phyloP scores from a whole-genome alignment of 202 grass and related monocot genomes.

The Dendrocalamus latiflorus region DNA sequence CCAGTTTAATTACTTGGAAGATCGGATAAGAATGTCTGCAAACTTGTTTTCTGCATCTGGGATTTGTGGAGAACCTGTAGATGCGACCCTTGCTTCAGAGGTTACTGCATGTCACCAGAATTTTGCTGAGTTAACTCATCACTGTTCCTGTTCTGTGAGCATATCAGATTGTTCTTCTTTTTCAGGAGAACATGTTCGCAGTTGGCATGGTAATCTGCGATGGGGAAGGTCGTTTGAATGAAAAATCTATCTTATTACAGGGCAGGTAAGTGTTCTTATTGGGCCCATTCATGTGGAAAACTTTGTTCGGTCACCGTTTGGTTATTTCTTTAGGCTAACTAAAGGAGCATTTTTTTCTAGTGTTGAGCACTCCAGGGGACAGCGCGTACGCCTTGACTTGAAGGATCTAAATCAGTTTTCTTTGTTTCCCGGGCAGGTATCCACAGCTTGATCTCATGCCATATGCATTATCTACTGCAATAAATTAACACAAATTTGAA shows the following conservation, averaged over 20 bases:
- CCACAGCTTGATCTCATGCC: background rate
- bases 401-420: no score
- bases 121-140: conserved; percentile 8
- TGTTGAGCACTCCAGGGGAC: conserved; percentile 68
- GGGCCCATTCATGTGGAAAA: background rate
- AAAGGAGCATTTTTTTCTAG: conserved; percentile 37
- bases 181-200: conserved; percentile 72
- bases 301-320: conserved; percentile 1
- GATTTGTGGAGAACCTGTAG: conserved; percentile 44
- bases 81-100: conserved; percentile 90
- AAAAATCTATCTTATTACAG: no score
- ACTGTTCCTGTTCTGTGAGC: no score
- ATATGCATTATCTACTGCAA: conserved; percentile 23
- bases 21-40: conserved; percentile 48
- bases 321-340: conserved; percentile 14
- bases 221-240: conserved; percentile 88
- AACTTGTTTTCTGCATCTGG: conserved; percentile 53
- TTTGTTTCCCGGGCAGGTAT: no score
- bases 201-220: conserved; percentile 92
- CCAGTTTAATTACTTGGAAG: conserved; percentile 91
- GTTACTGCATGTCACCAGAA: conserved; percentile 36
- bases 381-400: no score
- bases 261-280: no score
- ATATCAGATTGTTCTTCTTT: no score
- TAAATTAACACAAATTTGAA: no score